phyloP scores from a whole-genome alignment of 1,284 basidiomycete species.

The Boletus nobilissimus region DNA sequence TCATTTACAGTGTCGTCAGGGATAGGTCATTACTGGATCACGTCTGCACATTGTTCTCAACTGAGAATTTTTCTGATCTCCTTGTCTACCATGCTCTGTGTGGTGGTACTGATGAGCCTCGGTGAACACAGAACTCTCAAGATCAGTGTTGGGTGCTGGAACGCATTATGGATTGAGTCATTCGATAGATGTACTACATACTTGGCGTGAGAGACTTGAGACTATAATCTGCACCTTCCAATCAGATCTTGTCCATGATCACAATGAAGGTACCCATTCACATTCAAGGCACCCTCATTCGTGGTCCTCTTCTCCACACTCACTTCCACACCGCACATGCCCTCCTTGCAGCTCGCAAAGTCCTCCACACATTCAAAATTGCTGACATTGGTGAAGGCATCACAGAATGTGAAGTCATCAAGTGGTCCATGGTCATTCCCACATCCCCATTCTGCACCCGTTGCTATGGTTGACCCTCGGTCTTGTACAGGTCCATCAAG shows the following conservation, averaged over 20 bases:
- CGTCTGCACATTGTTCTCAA: no score
- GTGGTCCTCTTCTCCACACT: slow-evolving; percentile 50
- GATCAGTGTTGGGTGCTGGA: slow-evolving; percentile 6
- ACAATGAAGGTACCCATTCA: slow-evolving; percentile 14
- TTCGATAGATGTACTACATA: no score
- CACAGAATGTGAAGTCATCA: slow-evolving; percentile 90
- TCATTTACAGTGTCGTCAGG: no score
- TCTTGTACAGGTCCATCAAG: slow-evolving; percentile 64
- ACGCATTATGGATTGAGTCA: background rate
- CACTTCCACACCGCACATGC: slow-evolving; percentile 59
- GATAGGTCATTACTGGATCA: no score
- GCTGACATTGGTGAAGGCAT: slow-evolving; percentile 96
- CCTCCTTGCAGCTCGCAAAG: slow-evolving; percentile 53
- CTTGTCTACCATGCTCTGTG: no score
- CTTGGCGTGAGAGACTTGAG: background rate
- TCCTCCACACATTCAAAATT: slow-evolving; percentile 82
- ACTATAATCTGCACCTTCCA: background rate
- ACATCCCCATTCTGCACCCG: background rate
- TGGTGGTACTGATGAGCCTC: background rate
- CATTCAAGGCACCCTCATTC: slow-evolving; percentile 41
- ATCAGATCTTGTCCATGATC: slow-evolving; percentile 24
- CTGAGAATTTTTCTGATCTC: no score
- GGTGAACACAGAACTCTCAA: background rate
- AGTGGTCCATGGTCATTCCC: slow-evolving; percentile 68
- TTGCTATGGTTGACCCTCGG: background rate